Conservation (phyloP, 352 stramenopile genomes). For the Pythium angustatum region DNA sequence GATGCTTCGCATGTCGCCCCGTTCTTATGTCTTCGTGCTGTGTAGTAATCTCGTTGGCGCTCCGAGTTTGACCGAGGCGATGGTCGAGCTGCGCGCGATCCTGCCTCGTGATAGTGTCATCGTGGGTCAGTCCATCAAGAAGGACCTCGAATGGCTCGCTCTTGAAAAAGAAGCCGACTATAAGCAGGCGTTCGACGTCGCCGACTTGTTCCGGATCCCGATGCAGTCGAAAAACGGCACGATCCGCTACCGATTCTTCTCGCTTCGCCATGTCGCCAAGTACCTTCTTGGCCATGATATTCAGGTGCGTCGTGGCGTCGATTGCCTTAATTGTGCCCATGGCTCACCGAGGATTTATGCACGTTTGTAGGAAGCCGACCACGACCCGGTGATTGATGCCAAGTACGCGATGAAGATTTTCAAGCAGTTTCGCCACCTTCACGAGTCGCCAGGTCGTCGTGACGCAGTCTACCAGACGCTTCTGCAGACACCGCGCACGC, state of each 20-base stretch:
- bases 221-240: slow-evolving; percentile 73
- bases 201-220: slow-evolving; percentile 80
- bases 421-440: slow-evolving; percentile 81
- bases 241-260: slow-evolving; percentile 86
- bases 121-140: slow-evolving; percentile 92
- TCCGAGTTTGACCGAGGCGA: slow-evolving; percentile 68
- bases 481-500: slow-evolving; percentile 78
- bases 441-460: slow-evolving; percentile 71
- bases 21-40: neutral
- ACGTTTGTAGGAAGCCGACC: slow-evolving; percentile 62
- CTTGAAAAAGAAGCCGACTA: slow-evolving; percentile 86
- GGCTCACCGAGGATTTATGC: too few relatives aligned
- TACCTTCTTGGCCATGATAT: slow-evolving; percentile 81
- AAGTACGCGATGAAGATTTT: slow-evolving; percentile 91
- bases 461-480: slow-evolving; percentile 82
- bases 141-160: slow-evolving; percentile 90
- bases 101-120: slow-evolving; percentile 86
- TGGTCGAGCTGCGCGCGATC: slow-evolving; percentile 71
- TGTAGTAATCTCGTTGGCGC: slow-evolving; percentile 63
- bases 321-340: too few relatives aligned
- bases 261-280: slow-evolving; percentile 80
- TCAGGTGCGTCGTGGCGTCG: slow-evolving; percentile 56
- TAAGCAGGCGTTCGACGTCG: slow-evolving; percentile 83
- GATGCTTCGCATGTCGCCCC: too few relatives aligned
- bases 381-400: slow-evolving; percentile 85